Percentiles rank a stretch among this genome's conserved stretches.
phyloP scores from a whole-genome alignment of 2,329 filamentous ascomycete genomes.

The Helicocarpus griseus region DNA sequence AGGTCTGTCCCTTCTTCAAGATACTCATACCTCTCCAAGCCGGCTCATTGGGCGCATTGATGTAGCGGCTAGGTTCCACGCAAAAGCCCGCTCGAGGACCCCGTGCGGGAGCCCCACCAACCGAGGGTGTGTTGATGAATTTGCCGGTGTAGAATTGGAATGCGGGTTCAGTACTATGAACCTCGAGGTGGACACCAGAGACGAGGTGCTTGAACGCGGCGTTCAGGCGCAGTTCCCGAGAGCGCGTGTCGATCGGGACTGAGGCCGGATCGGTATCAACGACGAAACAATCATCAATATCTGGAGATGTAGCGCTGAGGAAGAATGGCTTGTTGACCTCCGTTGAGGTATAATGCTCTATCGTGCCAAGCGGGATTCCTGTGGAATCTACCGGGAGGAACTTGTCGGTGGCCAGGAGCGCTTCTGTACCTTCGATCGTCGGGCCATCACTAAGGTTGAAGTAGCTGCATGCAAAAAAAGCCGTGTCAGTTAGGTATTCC shows the following conservation, averaged over 20 bases:
- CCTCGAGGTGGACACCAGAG: conserved; percentile 71
- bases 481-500: neutral
- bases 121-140: conserved; percentile 65
- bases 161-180: conserved; percentile 82
- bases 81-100: conserved; percentile 70
- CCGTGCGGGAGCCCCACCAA: conserved; percentile 51
- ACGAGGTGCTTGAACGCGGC: conserved; percentile 64
- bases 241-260: conserved; percentile 59
- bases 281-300: conserved; percentile 87
- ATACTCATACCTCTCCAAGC: conserved; percentile 71
- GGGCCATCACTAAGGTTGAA: conserved; percentile 55
- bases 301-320: conserved; percentile 59
- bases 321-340: conserved; percentile 59
- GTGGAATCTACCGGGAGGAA: conserved; percentile 66
- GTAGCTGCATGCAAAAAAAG: conserved; percentile 37
- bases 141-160: conserved; percentile 97
- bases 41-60: conserved; percentile 75
- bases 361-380: conserved; percentile 63
- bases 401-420: conserved; percentile 47
- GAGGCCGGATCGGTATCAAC: conserved; percentile 52
- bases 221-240: conserved; percentile 53
- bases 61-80: conserved; percentile 82
- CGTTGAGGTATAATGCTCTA: conserved; percentile 55
- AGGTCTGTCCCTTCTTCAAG: conserved; percentile 75
- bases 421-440: conserved; percentile 54